A percentile compares a stretch with the other conserved stretches of the same genome.
phyloP scores from a whole-genome alignment of 495 filamentous ascomycete genomes.

The Pseudotulostoma volvatum region DNA sequence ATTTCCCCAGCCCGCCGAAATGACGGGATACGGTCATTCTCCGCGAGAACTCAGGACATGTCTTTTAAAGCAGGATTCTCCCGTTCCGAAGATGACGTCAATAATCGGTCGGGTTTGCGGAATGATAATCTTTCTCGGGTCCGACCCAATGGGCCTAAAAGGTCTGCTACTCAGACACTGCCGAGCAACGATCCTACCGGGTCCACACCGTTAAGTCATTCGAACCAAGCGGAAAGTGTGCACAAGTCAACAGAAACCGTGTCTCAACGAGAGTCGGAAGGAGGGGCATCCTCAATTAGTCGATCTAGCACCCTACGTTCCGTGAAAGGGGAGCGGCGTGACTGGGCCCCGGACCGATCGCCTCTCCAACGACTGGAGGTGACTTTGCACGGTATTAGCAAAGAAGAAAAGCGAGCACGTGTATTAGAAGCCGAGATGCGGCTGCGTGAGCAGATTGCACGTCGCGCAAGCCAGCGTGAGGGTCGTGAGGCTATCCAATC shows the following conservation, averaged over 20 bases:
- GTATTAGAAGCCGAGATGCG: slow-evolving; percentile 61
- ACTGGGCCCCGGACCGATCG: slow-evolving; percentile 62
- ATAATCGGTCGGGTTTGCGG: not conserved
- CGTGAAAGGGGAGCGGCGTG: slow-evolving; percentile 16
- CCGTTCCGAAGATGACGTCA: not conserved
- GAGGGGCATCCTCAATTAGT: slow-evolving; percentile 11
- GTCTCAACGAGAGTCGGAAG: slow-evolving; percentile 3
- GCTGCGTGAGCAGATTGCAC: slow-evolving; percentile 32
- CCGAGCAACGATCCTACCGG: not conserved
- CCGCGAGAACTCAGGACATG: slow-evolving; percentile 8
- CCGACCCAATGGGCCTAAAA: not conserved
- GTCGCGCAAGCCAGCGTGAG: slow-evolving; percentile 16
- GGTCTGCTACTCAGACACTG: not conserved
- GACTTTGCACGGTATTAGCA: slow-evolving; percentile 73
- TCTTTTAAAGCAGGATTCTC: slow-evolving; percentile 1
- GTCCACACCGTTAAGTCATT: not conserved
- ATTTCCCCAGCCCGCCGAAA: slow-evolving; percentile 1
- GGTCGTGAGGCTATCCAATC: slow-evolving; percentile 5
- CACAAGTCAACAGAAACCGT: slow-evolving; percentile 1
- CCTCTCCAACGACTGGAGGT: slow-evolving; percentile 85
- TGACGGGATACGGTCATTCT: slow-evolving; percentile 8
- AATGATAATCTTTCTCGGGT: slow-evolving; percentile 1
- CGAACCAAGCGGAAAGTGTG: slow-evolving; percentile 1
- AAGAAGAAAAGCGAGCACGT: slow-evolving; percentile 73
- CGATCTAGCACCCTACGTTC: slow-evolving; percentile 25